Percentiles rank a stretch among this genome's conserved stretches.
Conservation (phyloP, 2,329 filamentous ascomycete species). For the Fusarium multiceps region DNA sequence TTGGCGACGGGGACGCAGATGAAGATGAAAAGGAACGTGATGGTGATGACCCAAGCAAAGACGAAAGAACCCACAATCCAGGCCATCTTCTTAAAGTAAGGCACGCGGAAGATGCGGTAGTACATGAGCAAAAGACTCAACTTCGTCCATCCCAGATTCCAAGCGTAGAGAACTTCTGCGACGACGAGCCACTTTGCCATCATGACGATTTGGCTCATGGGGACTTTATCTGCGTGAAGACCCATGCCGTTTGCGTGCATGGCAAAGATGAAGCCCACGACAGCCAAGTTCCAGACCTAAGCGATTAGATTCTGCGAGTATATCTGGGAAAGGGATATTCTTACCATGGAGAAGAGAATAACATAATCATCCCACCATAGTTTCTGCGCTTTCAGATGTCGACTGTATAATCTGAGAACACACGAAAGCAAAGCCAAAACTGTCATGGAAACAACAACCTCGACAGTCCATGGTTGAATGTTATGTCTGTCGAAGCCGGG, state of each 20-base stretch:
- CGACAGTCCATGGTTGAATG: slow-evolving; percentile 57
- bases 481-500: slow-evolving; percentile 43
- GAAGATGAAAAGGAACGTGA: slow-evolving; percentile 63
- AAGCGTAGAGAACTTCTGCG: slow-evolving; percentile 61
- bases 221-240: slow-evolving; percentile 56
- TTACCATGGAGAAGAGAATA: slow-evolving; percentile 61
- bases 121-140: slow-evolving; percentile 64
- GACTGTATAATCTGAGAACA: slow-evolving; percentile 55
- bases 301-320: neutral
- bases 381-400: slow-evolving; percentile 55
- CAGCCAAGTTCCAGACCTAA: slow-evolving; percentile 55
- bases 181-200: slow-evolving; percentile 61
- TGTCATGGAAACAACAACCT: slow-evolving; percentile 56
- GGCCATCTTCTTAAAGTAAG: slow-evolving; percentile 56
- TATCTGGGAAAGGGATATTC: neutral
- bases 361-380: slow-evolving; percentile 65
- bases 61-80: slow-evolving; percentile 56
- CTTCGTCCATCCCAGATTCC: slow-evolving; percentile 62
- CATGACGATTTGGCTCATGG: slow-evolving; percentile 52
- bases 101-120: slow-evolving; percentile 61
- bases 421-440: slow-evolving; percentile 54
- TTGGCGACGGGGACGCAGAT: slow-evolving; percentile 63
- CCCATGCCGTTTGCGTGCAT: slow-evolving; percentile 61
- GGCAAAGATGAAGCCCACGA: slow-evolving; percentile 60
- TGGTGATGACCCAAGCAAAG: slow-evolving; percentile 59